Percentiles rank a stretch among this genome's conserved stretches.
These are phyloP conservation scores for Solanum commersonii DNA, from an alignment of 257 asterid species.

Conservation along the genomic window DNA sequence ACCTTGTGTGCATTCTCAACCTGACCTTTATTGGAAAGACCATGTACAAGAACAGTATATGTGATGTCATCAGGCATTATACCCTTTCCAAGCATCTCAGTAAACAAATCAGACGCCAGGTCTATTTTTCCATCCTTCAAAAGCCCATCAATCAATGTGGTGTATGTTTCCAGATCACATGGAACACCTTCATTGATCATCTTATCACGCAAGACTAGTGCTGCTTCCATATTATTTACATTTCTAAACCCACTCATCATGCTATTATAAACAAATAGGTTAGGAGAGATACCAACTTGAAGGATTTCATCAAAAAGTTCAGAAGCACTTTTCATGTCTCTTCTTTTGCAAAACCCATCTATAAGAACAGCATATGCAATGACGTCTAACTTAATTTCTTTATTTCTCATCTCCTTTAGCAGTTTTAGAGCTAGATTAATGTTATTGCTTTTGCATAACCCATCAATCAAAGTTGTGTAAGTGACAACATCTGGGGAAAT, in stretches of 20 bases:
- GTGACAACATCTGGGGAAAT: constrained; percentile 51
- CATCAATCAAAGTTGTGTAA: constrained; percentile 59
- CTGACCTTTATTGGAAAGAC: constrained; percentile 63
- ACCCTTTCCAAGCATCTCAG: constrained; percentile 61
- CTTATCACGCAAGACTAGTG: constrained; percentile 35
- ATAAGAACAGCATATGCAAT: constrained; percentile 54
- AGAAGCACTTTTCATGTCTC: constrained; percentile 54
- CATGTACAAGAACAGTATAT: constrained; percentile 55
- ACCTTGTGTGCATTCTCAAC: constrained; percentile 50
- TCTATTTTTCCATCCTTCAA: constrained; percentile 46
- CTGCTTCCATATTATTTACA: constrained; percentile 44
- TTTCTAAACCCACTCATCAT: constrained; percentile 70
- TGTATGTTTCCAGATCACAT: constrained; percentile 64
- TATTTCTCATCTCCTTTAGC: constrained; percentile 46
- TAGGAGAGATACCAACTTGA: constrained; percentile 63
- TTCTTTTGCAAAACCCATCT: constrained; percentile 65
- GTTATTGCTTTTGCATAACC: constrained; percentile 44
- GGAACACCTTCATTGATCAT: constrained; percentile 51
- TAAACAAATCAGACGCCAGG: constrained; percentile 48
- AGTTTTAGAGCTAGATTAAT: constrained; percentile 42
- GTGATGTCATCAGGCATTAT: constrained; percentile 56
- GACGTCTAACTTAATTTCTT: constrained; percentile 57
- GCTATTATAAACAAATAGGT: constrained; percentile 51
- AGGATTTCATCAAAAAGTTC: constrained; percentile 53
- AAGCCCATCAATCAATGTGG: constrained; percentile 70